Evolutionary conservation across 1,284 basidiomycete genomes (phyloP).

Genomic region (Flammula alnicola): DNA sequence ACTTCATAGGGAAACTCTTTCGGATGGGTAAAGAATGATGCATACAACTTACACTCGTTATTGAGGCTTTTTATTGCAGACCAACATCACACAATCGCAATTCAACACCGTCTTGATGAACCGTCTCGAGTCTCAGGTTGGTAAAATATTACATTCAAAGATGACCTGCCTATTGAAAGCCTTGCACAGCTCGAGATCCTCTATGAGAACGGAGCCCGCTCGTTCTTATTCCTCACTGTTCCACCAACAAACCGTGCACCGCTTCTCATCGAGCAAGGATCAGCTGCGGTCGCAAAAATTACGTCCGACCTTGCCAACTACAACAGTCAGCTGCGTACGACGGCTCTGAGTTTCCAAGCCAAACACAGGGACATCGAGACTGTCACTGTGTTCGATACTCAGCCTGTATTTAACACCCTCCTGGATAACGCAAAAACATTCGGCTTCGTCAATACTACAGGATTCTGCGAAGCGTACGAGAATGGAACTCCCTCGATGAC

Average conservation of each 20-base stretch:
- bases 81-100: conserved; percentile 54
- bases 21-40: conserved; percentile 47
- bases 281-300: conserved; percentile 39
- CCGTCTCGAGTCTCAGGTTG: conserved; percentile 60
- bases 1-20: conserved; percentile 52
- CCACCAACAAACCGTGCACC: conserved; percentile 67
- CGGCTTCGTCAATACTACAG: conserved; percentile 62
- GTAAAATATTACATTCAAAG: background rate
- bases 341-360: conserved; percentile 44
- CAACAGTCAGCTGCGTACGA: conserved; percentile 50
- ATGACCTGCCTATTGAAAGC: background rate
- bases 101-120: conserved; percentile 59
- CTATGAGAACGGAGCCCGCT: conserved; percentile 58
- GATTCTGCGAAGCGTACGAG: conserved; percentile 62
- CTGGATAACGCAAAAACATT: conserved; percentile 55
- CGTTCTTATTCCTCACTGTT: conserved; percentile 71
- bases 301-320: conserved; percentile 50
- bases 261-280: conserved; percentile 54
- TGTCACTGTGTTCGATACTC: conserved; percentile 58
- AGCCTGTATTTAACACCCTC: conserved; percentile 60
- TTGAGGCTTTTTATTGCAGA: conserved; percentile 35
- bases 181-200: conserved; percentile 54
- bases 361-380: conserved; percentile 47
- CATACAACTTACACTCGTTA: background rate
- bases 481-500: conserved; percentile 55